Percentiles rank a stretch among this genome's conserved stretches.
Evolutionary conservation across 768 basidiomycete species (phyloP).

Genomic region (Pulveroboletus sp.): DNA sequence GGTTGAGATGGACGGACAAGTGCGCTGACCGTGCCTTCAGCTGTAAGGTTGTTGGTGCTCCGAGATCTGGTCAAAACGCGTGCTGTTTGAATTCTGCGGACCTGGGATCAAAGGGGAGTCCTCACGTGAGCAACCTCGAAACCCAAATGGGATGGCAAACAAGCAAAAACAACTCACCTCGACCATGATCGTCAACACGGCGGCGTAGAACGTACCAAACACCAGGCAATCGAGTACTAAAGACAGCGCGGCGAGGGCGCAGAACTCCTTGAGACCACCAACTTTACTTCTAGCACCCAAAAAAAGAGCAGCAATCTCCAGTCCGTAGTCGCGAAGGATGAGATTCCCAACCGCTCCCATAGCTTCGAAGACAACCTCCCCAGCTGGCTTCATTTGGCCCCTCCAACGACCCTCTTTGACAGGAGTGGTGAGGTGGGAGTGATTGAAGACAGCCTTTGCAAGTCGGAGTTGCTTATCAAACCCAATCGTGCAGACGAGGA

Average conservation of each 20-base stretch:
- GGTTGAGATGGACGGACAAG: slow-evolving; percentile 23
- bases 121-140: slow-evolving; percentile 3
- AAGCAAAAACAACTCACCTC: slow-evolving; percentile 54
- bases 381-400: slow-evolving; percentile 65
- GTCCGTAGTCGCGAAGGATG: slow-evolving; percentile 88
- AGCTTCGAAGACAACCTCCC: slow-evolving; percentile 80
- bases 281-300: slow-evolving; percentile 86
- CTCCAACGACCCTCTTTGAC: slow-evolving; percentile 36
- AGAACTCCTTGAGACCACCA: slow-evolving; percentile 88
- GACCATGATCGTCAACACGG: slow-evolving; percentile 91
- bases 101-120: slow-evolving; percentile 35
- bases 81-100: slow-evolving; percentile 64
- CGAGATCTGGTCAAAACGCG: slow-evolving; percentile 44
- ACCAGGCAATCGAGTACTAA: slow-evolving; percentile 83
- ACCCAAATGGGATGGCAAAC: slow-evolving; percentile 4
- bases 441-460: slow-evolving; percentile 83
- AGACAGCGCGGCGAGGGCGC: slow-evolving; percentile 87
- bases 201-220: slow-evolving; percentile 85
- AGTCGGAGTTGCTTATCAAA: slow-evolving; percentile 97
- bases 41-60: slow-evolving; percentile 25
- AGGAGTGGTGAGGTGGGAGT: slow-evolving; percentile 55
- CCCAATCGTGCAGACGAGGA: slow-evolving; percentile 95
- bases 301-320: slow-evolving; percentile 86
- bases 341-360: slow-evolving; percentile 72
- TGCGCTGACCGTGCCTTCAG: slow-evolving; percentile 29